Evolutionary conservation across 192 early-diverging fungal genomes (phyloP).

Genomic region (Coemansia sp.): DNA sequence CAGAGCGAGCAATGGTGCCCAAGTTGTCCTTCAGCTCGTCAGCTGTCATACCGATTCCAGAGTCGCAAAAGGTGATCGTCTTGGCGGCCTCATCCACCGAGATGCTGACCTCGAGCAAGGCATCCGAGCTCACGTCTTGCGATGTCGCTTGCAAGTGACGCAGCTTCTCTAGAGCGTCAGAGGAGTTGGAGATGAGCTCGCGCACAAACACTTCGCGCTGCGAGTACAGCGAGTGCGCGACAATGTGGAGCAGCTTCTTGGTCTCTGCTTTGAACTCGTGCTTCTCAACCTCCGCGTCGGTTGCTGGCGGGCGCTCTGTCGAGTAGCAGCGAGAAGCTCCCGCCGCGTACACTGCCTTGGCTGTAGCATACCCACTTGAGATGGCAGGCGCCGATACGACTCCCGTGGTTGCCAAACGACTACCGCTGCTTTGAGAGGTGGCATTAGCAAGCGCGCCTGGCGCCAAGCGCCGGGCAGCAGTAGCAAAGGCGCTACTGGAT

Average conservation of each 20-base stretch:
- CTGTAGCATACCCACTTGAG: neutral
- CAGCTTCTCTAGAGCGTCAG: slow-evolving; percentile 94
- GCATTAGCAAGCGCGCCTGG: neutral
- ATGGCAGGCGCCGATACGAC: neutral
- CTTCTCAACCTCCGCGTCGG: slow-evolving; percentile 44
- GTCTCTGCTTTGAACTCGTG: slow-evolving; percentile 90
- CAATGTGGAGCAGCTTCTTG: slow-evolving; percentile 87
- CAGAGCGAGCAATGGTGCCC: slow-evolving; percentile 98
- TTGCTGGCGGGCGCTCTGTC: slow-evolving; percentile 13
- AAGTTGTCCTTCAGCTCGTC: slow-evolving; percentile 88
- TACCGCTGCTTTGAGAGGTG: neutral
- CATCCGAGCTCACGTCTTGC: slow-evolving; percentile 78
- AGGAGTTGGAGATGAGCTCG: slow-evolving; percentile 95
- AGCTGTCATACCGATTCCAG: slow-evolving; percentile 96
- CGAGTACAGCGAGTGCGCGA: slow-evolving; percentile 98
- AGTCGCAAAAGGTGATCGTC: slow-evolving; percentile 84
- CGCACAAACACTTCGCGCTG: slow-evolving; percentile 95
- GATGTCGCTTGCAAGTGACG: slow-evolving; percentile 85
- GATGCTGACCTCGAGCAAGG: slow-evolving; percentile 84
- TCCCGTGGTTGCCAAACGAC: neutral
- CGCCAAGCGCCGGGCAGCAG: neutral
- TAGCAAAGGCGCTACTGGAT: slow-evolving; percentile 12
- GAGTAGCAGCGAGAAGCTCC: slow-evolving; percentile 29
- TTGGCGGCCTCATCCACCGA: slow-evolving; percentile 72
- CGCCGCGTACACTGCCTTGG: neutral